phyloP scores from a whole-genome alignment of 164 flowering plant species.

The Saururus chinensis region DNA sequence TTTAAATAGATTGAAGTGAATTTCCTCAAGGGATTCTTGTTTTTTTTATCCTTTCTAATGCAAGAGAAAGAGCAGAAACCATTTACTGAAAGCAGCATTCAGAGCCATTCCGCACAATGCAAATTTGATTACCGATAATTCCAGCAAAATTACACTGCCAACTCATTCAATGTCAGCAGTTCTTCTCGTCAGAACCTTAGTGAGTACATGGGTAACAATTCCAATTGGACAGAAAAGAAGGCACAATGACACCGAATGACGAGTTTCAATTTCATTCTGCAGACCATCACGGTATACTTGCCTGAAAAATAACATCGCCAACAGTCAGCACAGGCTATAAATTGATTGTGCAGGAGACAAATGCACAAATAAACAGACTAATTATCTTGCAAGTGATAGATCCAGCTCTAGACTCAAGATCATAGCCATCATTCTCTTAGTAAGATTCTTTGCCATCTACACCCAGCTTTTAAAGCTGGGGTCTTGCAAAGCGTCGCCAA shows the following conservation, averaged over 20 bases:
- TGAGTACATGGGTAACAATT: slow-evolving; percentile 52
- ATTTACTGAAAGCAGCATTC: too few relatives aligned
- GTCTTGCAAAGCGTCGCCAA: too few relatives aligned
- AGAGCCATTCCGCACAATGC: neutral
- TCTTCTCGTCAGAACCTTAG: slow-evolving; percentile 44
- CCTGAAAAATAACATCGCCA: slow-evolving; percentile 28
- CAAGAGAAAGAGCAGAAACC: too few relatives aligned
- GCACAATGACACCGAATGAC: slow-evolving; percentile 89
- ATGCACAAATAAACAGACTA: neutral
- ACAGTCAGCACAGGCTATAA: neutral
- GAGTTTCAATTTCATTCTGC: slow-evolving; percentile 61
- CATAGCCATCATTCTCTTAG: too few relatives aligned
- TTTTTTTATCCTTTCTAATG: too few relatives aligned
- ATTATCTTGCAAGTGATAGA: too few relatives aligned
- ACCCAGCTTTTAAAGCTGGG: too few relatives aligned
- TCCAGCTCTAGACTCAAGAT: too few relatives aligned
- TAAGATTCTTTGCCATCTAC: too few relatives aligned
- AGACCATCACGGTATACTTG: slow-evolving; percentile 78
- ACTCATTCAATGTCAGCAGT: slow-evolving; percentile 3
- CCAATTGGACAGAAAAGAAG: slow-evolving; percentile 83
- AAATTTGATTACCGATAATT: neutral
- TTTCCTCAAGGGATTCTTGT: too few relatives aligned
- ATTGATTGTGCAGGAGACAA: neutral
- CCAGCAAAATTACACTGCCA: neutral
- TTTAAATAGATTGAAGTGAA: too few relatives aligned